phyloP scores from a whole-genome alignment of 2,329 filamentous ascomycete genomes.

The Plectosphaerella sp. region DNA sequence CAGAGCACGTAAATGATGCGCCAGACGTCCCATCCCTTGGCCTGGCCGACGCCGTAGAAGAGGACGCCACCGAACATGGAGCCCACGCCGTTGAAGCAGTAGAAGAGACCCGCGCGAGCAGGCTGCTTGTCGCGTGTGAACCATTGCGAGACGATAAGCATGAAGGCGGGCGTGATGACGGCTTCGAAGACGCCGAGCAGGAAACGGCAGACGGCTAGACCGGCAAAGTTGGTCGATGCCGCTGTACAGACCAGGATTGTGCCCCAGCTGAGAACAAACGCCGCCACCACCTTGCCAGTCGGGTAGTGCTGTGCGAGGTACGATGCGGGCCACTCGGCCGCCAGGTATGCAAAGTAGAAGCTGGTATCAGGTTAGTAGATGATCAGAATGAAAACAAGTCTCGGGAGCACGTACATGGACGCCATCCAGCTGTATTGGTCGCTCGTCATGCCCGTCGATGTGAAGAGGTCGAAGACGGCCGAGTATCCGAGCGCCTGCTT shows the following conservation, averaged over 20 bases:
- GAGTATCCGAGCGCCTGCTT: conserved; percentile 7
- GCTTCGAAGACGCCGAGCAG: conserved; percentile 67
- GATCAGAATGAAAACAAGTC: too few relatives aligned
- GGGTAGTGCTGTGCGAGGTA: conserved; percentile 10
- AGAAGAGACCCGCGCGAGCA: conserved; percentile 12
- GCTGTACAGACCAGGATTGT: conserved; percentile 64
- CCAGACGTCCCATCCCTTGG: conserved; percentile 10
- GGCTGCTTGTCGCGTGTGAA: conserved; percentile 18
- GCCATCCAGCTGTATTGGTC: conserved; percentile 26
- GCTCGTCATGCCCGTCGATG: conserved; percentile 21
- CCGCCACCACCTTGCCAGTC: conserved; percentile 12
- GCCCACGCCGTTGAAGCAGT: conserved; percentile 12
- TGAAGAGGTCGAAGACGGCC: conserved; percentile 17
- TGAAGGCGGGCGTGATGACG: conserved; percentile 63
- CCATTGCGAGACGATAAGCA: conserved; percentile 25
- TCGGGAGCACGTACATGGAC: conserved; percentile 8
- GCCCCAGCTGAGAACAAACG: conserved; percentile 61
- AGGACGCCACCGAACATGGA: conserved; percentile 11
- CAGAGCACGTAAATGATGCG: conserved; percentile 18
- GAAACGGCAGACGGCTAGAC: conserved; percentile 63
- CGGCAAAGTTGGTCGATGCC: conserved; percentile 54
- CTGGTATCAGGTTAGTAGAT: too few relatives aligned
- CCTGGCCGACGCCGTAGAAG: conserved; percentile 13
- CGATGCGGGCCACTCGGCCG: conserved; percentile 18
- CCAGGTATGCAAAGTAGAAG: conserved; percentile 16